These are phyloP conservation scores for Phytophthora sp. DNA, from an alignment of 352 stramenopile genomes.

Conservation along the genomic window DNA sequence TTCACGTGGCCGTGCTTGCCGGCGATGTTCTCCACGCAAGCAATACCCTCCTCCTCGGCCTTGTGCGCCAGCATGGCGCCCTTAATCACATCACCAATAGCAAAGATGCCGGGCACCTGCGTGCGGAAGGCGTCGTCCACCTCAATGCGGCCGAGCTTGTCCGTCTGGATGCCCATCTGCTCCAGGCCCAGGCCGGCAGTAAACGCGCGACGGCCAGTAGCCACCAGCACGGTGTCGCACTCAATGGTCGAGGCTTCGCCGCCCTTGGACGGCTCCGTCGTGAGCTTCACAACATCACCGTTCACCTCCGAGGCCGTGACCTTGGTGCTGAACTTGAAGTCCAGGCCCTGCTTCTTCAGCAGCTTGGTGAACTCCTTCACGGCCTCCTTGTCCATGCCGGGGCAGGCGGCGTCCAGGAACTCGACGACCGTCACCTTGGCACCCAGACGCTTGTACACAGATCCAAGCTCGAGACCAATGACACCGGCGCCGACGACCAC, in stretches of 20 bases:
- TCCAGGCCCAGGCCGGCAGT: conserved; percentile 96
- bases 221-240: conserved; percentile 83
- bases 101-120: conserved; percentile 94
- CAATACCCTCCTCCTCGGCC: conserved; percentile 99
- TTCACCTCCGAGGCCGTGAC: conserved; percentile 94
- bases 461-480: conserved; percentile 99
- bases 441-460: conserved; percentile 96
- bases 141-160: conserved; percentile 96
- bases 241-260: conserved; percentile 66
- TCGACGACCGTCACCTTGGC: conserved; percentile 98
- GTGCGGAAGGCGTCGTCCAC: conserved; percentile 98
- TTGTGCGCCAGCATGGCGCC: conserved; percentile 99
- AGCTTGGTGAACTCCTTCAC: conserved; percentile 97
- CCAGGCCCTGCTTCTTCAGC: conserved; percentile 99
- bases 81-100: conserved; percentile 98
- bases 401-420: conserved; percentile 96
- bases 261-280: conserved; percentile 89
- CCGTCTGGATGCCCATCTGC: conserved; percentile 96
- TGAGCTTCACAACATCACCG: conserved; percentile 95
- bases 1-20: conserved; percentile 98
- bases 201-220: conserved; percentile 95
- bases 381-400: conserved; percentile 94
- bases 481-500: conserved; percentile 98
- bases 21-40: conserved; percentile 97
- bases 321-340: conserved; percentile 98